Percentiles rank a stretch among this genome's conserved stretches.
These are phyloP conservation scores for Heterobasidion annosum DNA, from an alignment of 1,284 basidiomycete species.

Conservation along the genomic window DNA sequence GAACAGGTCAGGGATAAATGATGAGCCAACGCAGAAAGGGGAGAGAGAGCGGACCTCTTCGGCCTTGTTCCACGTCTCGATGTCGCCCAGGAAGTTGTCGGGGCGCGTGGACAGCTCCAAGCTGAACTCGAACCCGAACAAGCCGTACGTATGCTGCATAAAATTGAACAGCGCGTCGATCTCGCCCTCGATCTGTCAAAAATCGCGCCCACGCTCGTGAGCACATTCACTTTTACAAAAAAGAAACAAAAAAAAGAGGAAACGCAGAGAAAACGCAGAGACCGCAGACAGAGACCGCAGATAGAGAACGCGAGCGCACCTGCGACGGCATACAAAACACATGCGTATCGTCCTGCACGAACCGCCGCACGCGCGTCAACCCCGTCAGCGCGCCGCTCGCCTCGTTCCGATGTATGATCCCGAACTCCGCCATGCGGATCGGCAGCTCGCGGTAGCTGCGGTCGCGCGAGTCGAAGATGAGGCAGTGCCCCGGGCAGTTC, in stretches of 20 bases:
- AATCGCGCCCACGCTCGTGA: background rate
- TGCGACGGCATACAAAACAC: constrained; percentile 96
- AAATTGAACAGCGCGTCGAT: constrained; percentile 89
- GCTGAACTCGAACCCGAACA: constrained; percentile 97
- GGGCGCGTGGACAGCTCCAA: constrained; percentile 95
- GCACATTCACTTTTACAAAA: background rate
- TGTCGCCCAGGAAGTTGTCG: constrained; percentile 86
- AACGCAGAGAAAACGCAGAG: too few relatives aligned
- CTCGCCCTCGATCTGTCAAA: constrained; percentile 74
- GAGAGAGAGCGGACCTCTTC: constrained; percentile 49
- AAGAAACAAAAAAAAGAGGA: background rate
- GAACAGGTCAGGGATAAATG: background rate
- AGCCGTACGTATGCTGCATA: constrained; percentile 87
- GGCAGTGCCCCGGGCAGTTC: constrained; percentile 98
- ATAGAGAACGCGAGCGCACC: constrained; percentile 31
- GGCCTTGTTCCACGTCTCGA: constrained; percentile 87
- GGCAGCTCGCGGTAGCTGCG: constrained; percentile 95
- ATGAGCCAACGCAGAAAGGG: background rate
- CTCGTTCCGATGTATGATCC: constrained; percentile 96
- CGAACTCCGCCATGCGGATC: constrained; percentile 97
- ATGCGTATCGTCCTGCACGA: constrained; percentile 97
- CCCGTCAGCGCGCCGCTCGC: constrained; percentile 93
- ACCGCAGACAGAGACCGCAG: too few relatives aligned
- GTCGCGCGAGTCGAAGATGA: constrained; percentile 94
- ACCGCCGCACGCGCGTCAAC: constrained; percentile 88